Conservation (phyloP, 164 flowering plant genomes). For the Vitis rupestris region DNA sequence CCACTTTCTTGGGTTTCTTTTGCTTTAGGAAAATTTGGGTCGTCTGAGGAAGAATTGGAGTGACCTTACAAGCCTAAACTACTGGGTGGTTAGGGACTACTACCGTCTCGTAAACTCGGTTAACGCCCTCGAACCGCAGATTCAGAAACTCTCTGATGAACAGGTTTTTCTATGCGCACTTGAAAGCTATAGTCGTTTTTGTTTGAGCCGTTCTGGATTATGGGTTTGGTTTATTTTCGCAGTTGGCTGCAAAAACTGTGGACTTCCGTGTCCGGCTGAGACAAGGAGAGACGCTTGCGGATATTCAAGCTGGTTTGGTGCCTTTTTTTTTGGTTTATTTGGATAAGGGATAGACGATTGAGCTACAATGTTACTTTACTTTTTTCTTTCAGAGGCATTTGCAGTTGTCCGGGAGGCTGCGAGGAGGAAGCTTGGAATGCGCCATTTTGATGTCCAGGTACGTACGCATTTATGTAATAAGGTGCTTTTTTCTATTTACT, state of each 20-base stretch:
- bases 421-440: conserved; percentile 93
- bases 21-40: conserved; percentile 42
- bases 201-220: not conserved
- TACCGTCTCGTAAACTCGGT: conserved; percentile 73
- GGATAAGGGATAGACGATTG: not conserved
- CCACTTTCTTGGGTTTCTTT: not conserved
- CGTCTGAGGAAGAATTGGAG: conserved; percentile 40
- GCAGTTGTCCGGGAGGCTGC: conserved; percentile 99
- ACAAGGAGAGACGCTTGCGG: conserved; percentile 78
- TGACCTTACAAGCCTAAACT: conserved; percentile 58
- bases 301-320: conserved; percentile 84
- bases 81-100: conserved; percentile 91
- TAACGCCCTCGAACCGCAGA: conserved; percentile 61
- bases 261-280: conserved; percentile 74
- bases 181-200: not conserved
- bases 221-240: not conserved
- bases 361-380: not conserved
- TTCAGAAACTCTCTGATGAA: conserved; percentile 67
- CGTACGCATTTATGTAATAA: not conserved
- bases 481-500: not conserved
- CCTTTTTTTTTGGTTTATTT: not conserved
- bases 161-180: conserved; percentile 41
- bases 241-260: conserved; percentile 74
- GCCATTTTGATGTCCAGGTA: conserved; percentile 99
- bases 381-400: conserved; percentile 73